Percentiles rank a stretch among this genome's conserved stretches.
These are phyloP conservation scores for Lactuca saligna DNA, from an alignment of 129 eudicot species.

Conservation along the genomic window DNA sequence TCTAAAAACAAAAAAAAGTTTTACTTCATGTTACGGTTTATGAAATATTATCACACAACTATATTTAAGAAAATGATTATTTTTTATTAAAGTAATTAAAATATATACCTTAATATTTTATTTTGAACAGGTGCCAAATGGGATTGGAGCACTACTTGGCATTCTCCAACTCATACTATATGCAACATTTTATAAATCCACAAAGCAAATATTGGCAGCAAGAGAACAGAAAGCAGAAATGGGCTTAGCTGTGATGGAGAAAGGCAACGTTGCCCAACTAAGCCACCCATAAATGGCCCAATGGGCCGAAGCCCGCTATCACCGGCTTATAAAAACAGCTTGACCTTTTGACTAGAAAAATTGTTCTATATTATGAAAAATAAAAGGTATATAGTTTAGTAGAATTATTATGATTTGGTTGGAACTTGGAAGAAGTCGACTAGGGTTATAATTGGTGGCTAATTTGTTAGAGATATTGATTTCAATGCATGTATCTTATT, in stretches of 20 bases:
- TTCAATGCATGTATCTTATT: no score
- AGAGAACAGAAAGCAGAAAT: conserved; percentile 48
- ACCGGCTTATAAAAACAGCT: background rate
- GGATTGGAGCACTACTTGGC: conserved; percentile 60
- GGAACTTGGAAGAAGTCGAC: background rate
- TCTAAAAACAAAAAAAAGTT: no score
- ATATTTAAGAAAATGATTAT: no score
- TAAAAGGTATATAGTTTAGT: background rate
- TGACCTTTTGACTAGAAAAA: background rate
- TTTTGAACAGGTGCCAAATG: conserved; percentile 63
- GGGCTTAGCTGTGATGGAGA: conserved; percentile 32
- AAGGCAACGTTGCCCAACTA: background rate
- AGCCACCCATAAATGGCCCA: background rate
- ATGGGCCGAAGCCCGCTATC: background rate
- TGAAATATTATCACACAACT: background rate
- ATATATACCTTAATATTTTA: background rate
- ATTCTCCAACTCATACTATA: conserved; percentile 59
- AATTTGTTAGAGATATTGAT: no score
- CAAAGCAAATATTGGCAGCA: conserved; percentile 44
- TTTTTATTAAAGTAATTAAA: background rate
- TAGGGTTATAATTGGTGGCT: no score
- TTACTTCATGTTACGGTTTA: background rate
- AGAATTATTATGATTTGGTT: background rate
- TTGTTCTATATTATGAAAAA: background rate
- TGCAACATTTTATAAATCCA: conserved; percentile 70